These are phyloP conservation scores for Picea sitchensis DNA, from an alignment of 75 land plant species.

Conservation along the genomic window DNA sequence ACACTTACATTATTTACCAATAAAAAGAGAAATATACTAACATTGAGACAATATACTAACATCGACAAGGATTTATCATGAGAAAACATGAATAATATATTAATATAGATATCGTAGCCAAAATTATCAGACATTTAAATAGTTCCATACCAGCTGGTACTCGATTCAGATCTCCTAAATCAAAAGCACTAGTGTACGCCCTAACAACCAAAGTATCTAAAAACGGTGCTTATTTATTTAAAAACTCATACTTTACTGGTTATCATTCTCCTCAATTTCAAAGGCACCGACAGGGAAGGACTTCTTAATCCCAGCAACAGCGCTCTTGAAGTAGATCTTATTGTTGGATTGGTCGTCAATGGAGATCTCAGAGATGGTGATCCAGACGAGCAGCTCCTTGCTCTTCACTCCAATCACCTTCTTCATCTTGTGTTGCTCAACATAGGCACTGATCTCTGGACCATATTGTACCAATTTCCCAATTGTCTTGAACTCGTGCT, in stretches of 20 bases:
- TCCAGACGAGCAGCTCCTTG: slow-evolving; percentile 64
- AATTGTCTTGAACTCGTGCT: slow-evolving; percentile 61
- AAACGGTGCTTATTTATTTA: too few relatives aligned
- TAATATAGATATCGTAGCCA: too few relatives aligned
- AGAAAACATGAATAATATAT: too few relatives aligned
- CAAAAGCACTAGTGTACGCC: too few relatives aligned
- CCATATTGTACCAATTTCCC: slow-evolving; percentile 43
- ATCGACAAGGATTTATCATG: too few relatives aligned
- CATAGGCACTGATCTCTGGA: slow-evolving; percentile 46
- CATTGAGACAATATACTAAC: too few relatives aligned
- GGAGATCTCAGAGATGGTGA: slow-evolving; percentile 41
- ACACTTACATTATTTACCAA: too few relatives aligned
- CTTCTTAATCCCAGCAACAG: slow-evolving; percentile 38
- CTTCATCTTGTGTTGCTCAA: slow-evolving; percentile 40
- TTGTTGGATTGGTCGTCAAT: slow-evolving; percentile 21
- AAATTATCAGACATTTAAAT: too few relatives aligned
- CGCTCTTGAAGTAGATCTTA: slow-evolving; percentile 44
- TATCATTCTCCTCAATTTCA: slow-evolving; percentile 21
- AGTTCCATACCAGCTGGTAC: too few relatives aligned
- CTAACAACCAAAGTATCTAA: too few relatives aligned
- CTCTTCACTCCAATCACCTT: slow-evolving; percentile 56
- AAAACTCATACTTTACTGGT: background rate
- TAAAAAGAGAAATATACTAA: too few relatives aligned
- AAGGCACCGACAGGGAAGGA: slow-evolving; percentile 45
- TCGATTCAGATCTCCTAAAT: too few relatives aligned